Conservation (phyloP, 306 rosid genomes). For the Trichosanthes truncata region DNA sequence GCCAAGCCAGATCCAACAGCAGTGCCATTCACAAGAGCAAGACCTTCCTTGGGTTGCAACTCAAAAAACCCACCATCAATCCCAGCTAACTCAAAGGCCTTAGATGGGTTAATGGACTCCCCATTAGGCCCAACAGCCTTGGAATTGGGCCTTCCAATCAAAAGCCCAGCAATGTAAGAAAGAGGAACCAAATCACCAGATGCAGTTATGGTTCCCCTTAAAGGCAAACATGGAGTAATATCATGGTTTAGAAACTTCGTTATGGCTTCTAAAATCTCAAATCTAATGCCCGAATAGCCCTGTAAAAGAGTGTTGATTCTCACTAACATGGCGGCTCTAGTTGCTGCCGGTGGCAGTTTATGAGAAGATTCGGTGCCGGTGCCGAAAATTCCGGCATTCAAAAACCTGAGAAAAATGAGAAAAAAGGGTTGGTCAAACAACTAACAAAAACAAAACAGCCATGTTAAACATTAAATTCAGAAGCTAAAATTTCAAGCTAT, state of each 20-base stretch:
- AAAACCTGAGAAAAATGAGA: constrained; percentile 36
- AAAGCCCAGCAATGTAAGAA: constrained; percentile 73
- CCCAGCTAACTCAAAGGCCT: constrained; percentile 60
- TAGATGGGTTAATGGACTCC: constrained; percentile 33
- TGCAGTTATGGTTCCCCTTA: constrained; percentile 71
- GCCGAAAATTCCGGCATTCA: constrained; percentile 91
- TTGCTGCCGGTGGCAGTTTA: constrained; percentile 51
- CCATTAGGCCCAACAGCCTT: constrained; percentile 68
- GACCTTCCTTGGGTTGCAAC: constrained; percentile 83
- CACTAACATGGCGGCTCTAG: constrained; percentile 87
- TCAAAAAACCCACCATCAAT: constrained; percentile 62
- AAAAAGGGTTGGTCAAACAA: not conserved
- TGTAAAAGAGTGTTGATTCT: constrained; percentile 88
- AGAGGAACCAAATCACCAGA: constrained; percentile 87
- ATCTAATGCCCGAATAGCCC: constrained; percentile 85
- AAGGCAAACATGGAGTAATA: constrained; percentile 74
- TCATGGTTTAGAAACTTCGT: constrained; percentile 58
- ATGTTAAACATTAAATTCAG: not conserved
- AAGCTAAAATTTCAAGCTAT: not conserved
- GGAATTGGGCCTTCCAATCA: constrained; percentile 69
- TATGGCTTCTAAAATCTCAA: constrained; percentile 72
- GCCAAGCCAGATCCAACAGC: constrained; percentile 94
- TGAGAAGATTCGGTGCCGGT: constrained; percentile 45
- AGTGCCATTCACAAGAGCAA: constrained; percentile 85
- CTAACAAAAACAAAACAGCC: not conserved